Base-by-base conservation (phyloP, 148 eudicot genomes). In the Vaccinium macrocarpon region DNA sequence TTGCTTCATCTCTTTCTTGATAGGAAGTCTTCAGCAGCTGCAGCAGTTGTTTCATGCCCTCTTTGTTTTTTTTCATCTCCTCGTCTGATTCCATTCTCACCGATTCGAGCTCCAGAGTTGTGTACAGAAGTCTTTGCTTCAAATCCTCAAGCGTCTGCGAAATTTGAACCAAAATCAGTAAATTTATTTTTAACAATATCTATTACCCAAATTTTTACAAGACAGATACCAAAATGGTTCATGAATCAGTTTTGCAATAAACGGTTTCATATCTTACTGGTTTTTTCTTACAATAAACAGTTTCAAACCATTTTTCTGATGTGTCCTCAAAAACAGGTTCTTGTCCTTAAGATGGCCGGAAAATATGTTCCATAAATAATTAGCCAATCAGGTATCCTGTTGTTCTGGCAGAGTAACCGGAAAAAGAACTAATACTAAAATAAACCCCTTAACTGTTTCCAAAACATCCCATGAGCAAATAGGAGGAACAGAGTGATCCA, bases 401-500 rank as follows among this genome's bases (percentile, higher is more conserved):
- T 13, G 13, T 68, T 27, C 0, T 18, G 38, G 18, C 73, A 12
- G 73, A 68, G 42, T 68, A 27, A 68, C 38, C 4, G 73, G 38
- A 68, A 68, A 53, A 14, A 12, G 27, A 68, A 68, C 13, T 38
- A 3, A 3, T 1, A 13, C 8, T 27, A 27, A 29, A 27, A 29
- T 4, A 3, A 25, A 68, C 6, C 38, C 18, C 73, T 16, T 0
- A 72, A 55, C 12, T 52, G 84, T 7, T 52, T 38, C 29, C n/a
- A 52, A 53, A 68, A 18, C 46, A 73, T 70, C 68, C 3, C 42
- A 64, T 14, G 50, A 29, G 83, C 9, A 72, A 84, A 32, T 79
- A 14, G 38, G 82, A 70, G 81, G 78, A 78, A 84, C 8, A 82
- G 21, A n/a, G n/a, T n/a, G n/a, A n/a, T n/a, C n/a, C n/a, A n/a